Percentiles rank a stretch among this genome's conserved stretches.
phyloP scores from a whole-genome alignment of 1,284 basidiomycete species.

The Amylostereum chailletii region DNA sequence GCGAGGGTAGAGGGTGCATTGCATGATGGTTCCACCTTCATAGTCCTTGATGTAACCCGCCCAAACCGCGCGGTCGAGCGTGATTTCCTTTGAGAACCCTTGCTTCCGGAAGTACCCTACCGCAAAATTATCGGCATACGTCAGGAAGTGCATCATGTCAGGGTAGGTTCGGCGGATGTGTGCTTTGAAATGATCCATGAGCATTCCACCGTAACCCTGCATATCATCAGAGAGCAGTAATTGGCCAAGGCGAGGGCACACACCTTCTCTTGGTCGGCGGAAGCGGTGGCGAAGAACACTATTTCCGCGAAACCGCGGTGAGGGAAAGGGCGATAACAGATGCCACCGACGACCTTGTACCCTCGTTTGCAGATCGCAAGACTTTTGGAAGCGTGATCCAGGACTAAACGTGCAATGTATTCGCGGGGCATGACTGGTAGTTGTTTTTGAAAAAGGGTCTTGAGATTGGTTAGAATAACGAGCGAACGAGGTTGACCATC shows the following conservation, averaged over 20 bases:
- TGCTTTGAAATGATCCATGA: conserved; percentile 99
- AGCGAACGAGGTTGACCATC: conserved; percentile 70
- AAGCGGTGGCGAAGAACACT: conserved; percentile 97
- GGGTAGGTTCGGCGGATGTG: conserved; percentile 79
- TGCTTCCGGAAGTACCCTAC: conserved; percentile 99
- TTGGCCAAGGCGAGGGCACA: conserved; percentile 11
- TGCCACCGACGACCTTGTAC: conserved; percentile 94
- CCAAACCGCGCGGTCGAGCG: conserved; percentile 85
- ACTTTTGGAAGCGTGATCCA: conserved; percentile 86
- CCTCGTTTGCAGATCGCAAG: conserved; percentile 96
- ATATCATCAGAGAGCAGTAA: conserved; percentile 1
- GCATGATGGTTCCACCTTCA: conserved; percentile 99
- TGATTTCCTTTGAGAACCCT: conserved; percentile 97
- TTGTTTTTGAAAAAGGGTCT: conserved; percentile 96
- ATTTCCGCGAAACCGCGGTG: conserved; percentile 96
- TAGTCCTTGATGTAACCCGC: conserved; percentile 99
- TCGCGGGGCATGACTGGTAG: conserved; percentile 99
- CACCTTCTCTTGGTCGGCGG: conserved; percentile 96
- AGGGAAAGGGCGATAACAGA: conserved; percentile 95
- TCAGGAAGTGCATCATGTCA: conserved; percentile 89
- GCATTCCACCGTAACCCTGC: conserved; percentile 94
- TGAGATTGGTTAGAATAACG: conserved; percentile 88
- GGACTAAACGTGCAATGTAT: conserved; percentile 94
- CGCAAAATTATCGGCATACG: conserved; percentile 98
- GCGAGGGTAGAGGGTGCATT: conserved; percentile 89